A percentile compares a stretch with the other conserved stretches of the same genome.
Evolutionary conservation across 2,329 filamentous ascomycete genomes (phyloP).

Genomic region (Talaromyces piceae): DNA sequence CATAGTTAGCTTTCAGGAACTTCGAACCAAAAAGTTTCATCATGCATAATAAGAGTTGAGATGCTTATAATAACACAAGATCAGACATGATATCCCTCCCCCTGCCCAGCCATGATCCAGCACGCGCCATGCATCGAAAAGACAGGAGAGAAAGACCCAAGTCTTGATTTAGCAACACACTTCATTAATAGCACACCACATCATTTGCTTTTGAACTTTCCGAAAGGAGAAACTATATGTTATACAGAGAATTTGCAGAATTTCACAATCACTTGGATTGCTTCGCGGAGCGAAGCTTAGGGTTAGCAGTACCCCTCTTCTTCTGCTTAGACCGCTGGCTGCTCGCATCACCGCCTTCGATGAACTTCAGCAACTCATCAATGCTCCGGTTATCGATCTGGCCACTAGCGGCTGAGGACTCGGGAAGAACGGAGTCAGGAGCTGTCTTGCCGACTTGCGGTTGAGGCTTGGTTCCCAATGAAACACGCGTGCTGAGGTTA

Average conservation of each 20-base stretch:
- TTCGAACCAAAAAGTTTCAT: neutral
- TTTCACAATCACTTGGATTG: constrained; percentile 19
- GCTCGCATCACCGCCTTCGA: constrained; percentile 60
- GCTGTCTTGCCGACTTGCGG: constrained; percentile 56
- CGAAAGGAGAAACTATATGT: neutral
- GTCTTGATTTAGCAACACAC: neutral
- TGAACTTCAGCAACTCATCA: constrained; percentile 88
- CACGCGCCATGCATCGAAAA: constrained; percentile 12
- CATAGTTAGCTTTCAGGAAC: neutral
- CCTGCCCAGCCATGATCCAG: constrained; percentile 12
- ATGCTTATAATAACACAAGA: constrained; percentile 23
- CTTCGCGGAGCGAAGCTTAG: constrained; percentile 38
- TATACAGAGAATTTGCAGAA: constrained; percentile 11
- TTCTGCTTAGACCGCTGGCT: constrained; percentile 37
- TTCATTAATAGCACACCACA: constrained; percentile 7
- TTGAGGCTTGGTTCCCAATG: constrained; percentile 53
- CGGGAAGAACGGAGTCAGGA: constrained; percentile 39
- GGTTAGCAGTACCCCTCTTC: constrained; percentile 38
- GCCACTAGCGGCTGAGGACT: constrained; percentile 30
- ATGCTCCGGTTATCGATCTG: constrained; percentile 72
- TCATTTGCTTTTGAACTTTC: constrained; percentile 3
- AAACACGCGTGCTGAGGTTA: constrained; percentile 56
- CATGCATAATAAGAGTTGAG: constrained; percentile 24
- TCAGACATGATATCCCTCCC: constrained; percentile 8
- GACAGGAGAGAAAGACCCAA: neutral